These are phyloP conservation scores for Pseudogymnoascus sp. DNA, from an alignment of 2,329 filamentous ascomycete species.

Conservation along the genomic window DNA sequence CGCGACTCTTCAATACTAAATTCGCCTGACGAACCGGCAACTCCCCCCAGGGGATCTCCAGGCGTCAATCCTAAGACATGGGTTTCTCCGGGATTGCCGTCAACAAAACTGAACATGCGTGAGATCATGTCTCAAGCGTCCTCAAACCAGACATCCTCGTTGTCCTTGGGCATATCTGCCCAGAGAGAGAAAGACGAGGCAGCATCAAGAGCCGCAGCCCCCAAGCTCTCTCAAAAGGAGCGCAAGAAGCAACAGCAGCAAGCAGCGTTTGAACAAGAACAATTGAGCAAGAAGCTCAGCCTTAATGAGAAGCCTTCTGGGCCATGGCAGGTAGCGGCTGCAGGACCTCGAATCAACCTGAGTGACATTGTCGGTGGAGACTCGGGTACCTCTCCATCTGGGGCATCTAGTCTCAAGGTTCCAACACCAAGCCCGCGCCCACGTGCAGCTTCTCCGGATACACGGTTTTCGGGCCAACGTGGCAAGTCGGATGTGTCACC, in stretches of 20 bases:
- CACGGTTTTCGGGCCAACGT: slow-evolving; percentile 53
- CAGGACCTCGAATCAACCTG: slow-evolving; percentile 43
- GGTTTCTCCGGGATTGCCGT: slow-evolving; percentile 27
- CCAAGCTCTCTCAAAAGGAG: slow-evolving; percentile 84
- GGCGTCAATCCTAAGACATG: slow-evolving; percentile 24
- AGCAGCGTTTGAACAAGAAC: slow-evolving; percentile 33
- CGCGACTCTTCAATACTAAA: neutral
- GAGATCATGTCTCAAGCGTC: slow-evolving; percentile 78
- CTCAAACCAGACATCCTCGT: slow-evolving; percentile 40
- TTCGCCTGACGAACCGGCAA: neutral
- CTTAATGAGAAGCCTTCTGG: slow-evolving; percentile 31
- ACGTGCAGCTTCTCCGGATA: slow-evolving; percentile 55
- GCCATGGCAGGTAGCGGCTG: slow-evolving; percentile 61
- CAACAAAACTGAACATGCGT: slow-evolving; percentile 47
- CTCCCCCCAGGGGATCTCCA: neutral
- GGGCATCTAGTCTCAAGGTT: slow-evolving; percentile 25
- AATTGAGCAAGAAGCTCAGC: neutral
- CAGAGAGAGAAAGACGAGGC: slow-evolving; percentile 36
- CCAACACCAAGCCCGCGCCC: slow-evolving; percentile 25
- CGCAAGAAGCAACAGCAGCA: slow-evolving; percentile 74
- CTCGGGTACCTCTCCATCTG: slow-evolving; percentile 23
- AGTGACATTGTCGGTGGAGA: slow-evolving; percentile 41
- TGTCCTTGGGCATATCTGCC: slow-evolving; percentile 49
- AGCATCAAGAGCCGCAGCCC: slow-evolving; percentile 34
- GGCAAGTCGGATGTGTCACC: neutral